Conservation (phyloP, 352 stramenopile genomes). For the Phytophthora vignae region DNA sequence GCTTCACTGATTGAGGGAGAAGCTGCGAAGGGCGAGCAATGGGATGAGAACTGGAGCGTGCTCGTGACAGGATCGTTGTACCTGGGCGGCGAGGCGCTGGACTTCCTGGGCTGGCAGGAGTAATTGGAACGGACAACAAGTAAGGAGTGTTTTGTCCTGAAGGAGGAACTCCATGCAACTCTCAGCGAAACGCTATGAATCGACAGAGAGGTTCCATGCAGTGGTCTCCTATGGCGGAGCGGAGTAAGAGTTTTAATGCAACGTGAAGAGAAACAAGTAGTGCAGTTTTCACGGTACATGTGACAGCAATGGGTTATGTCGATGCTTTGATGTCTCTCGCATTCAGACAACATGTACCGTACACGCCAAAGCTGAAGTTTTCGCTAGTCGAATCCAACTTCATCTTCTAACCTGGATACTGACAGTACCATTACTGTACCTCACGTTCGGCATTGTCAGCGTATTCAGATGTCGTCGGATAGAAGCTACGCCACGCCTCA, state of each 20-base stretch:
- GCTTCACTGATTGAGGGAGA: conserved; percentile 23
- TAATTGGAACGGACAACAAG: conserved; percentile 22
- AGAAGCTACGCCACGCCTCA: too few relatives aligned
- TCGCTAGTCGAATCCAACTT: too few relatives aligned
- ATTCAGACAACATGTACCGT: too few relatives aligned
- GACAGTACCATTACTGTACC: too few relatives aligned
- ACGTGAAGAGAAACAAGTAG: not conserved
- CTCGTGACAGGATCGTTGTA: conserved; percentile 84
- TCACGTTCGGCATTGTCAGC: too few relatives aligned
- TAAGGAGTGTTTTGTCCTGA: not conserved
- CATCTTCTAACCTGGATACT: too few relatives aligned
- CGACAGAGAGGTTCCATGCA: conserved; percentile 42
- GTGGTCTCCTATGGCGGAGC: conserved; percentile 6
- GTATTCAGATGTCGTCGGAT: too few relatives aligned
- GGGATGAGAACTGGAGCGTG: conserved; percentile 60
- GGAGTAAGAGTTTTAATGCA: not conserved
- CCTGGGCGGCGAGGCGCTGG: conserved; percentile 69
- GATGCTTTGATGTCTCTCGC: too few relatives aligned
- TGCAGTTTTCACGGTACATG: not conserved
- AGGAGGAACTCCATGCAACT: conserved; percentile 39
- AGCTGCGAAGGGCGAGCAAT: conserved; percentile 10
- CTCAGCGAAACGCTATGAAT: conserved; percentile 8
- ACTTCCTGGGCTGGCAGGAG: conserved; percentile 72
- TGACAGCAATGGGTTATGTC: too few relatives aligned
- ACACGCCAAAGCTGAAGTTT: too few relatives aligned